Base-by-base conservation (phyloP, 2,329 filamentous ascomycete genomes). In the Talaromyces rugulosus region DNA sequence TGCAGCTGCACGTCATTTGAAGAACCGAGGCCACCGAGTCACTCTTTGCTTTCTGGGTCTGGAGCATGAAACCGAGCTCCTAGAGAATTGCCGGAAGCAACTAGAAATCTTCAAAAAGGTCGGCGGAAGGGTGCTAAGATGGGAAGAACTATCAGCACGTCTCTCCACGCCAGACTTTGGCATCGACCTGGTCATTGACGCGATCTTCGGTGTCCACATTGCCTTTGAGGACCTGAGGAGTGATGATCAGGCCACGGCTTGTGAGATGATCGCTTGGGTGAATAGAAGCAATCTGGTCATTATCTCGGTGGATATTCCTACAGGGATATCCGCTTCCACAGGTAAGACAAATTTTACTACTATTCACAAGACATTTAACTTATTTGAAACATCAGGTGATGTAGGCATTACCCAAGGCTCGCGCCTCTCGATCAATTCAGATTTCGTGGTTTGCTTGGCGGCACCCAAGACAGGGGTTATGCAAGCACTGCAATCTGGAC, bases 191-290 rank as follows among this genome's bases (percentile, higher is more conserved):
- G 91, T 96, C 66, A 85, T 98, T 60, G 95, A 99, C 73, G 93
- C 92, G 1, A 80, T 98, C 12, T 85, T 99, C 4, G 92, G 92
- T 3, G 85, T 95, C 65, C 92, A 95, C 52, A 87, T 92, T 61
- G 89, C 91, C 2, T 97, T 97, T 70, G 92, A 97, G 67, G 92
- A 96, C 68, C 82, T 98, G 31, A 86, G 91, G 40, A 89, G 88
- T 2, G 89, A 89, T 16, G 90, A 96, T 66, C 91, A 96, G 72
- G 87, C 89, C 3, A 89, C 89, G 0, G 91, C 92, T 0, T 93
- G 96, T 70, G 90, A 96, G 71, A 85, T 97, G 71, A 95, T 97
- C 70, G 89, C 92, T 65, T 98, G 93, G 92, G 89, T 92, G 2
- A 98, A 97, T 72, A 89, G 92, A 66, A 91, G 89, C 72, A 90